phyloP scores from a whole-genome alignment of 768 basidiomycete species.

The Hypsizygus marmoreus region DNA sequence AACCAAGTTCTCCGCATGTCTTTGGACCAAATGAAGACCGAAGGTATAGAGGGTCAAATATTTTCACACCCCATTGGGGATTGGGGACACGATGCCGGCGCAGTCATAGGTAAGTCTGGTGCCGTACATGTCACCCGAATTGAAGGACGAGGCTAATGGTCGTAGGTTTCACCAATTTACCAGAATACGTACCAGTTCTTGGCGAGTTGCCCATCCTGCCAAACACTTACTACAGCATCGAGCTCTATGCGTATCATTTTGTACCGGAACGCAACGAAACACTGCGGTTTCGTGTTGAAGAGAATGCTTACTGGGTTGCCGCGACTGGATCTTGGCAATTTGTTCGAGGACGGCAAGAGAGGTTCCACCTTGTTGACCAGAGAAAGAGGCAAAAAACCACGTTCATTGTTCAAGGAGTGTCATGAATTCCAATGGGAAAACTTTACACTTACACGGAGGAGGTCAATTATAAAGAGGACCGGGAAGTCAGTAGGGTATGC shows the following conservation, averaged over 20 bases:
- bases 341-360: constrained; percentile 51
- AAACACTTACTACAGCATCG: constrained; percentile 55
- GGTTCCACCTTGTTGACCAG: constrained; percentile 41
- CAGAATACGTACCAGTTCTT: constrained; percentile 44
- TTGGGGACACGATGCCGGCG: constrained; percentile 55
- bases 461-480: constrained; percentile 8
- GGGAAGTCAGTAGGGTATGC: constrained; percentile 2
- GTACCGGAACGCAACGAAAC: constrained; percentile 51
- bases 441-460: too few relatives aligned
- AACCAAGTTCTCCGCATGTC: constrained; percentile 45
- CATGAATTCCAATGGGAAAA: too few relatives aligned
- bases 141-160: not conserved
- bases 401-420: constrained; percentile 25
- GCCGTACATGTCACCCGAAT: too few relatives aligned
- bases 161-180: constrained; percentile 47
- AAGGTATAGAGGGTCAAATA: constrained; percentile 49
- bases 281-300: constrained; percentile 45
- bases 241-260: constrained; percentile 50
- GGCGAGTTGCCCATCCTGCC: constrained; percentile 50
- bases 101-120: constrained; percentile 42
- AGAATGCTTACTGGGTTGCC: constrained; percentile 44
- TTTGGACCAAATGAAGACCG: constrained; percentile 43
- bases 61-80: constrained; percentile 59
- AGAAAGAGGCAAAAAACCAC: constrained; percentile 14
- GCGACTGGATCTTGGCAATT: constrained; percentile 45